Conservation (phyloP, 768 basidiomycete species). For the Coprinopsis cinerea region DNA sequence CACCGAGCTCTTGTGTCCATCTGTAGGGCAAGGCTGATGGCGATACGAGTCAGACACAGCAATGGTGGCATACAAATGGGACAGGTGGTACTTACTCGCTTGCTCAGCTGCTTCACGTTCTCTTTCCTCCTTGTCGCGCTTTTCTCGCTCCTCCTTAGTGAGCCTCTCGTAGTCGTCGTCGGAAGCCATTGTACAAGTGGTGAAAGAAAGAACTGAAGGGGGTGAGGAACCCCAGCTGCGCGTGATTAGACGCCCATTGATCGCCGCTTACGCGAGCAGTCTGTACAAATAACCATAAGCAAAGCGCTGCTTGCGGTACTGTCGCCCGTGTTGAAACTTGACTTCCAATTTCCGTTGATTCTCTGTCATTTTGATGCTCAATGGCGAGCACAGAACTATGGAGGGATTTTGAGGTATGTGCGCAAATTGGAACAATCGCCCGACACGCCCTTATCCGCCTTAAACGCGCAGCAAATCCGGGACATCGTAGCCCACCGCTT, state of each 20-base stretch:
- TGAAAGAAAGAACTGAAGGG: neutral
- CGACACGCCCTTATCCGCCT: conserved; percentile 12
- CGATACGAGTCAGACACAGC: conserved; percentile 14
- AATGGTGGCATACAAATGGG: neutral
- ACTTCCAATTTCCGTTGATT: neutral
- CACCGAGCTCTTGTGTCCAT: conserved; percentile 88
- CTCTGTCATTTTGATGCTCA: conserved; percentile 6
- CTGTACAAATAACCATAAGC: too few relatives aligned
- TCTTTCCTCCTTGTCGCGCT: conserved; percentile 60
- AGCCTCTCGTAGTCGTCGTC: conserved; percentile 63
- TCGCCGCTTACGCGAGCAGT: neutral
- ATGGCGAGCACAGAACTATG: conserved; percentile 65
- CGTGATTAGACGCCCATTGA: conserved; percentile 1
- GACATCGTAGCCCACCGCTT: conserved; percentile 61
- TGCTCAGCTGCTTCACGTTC: conserved; percentile 75
- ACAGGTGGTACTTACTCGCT: conserved; percentile 52
- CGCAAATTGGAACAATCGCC: conserved; percentile 11
- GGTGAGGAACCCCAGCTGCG: neutral
- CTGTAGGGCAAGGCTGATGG: conserved; percentile 75
- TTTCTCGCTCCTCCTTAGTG: conserved; percentile 68
- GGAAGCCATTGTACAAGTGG: conserved; percentile 1
- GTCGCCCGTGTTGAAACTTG: too few relatives aligned
- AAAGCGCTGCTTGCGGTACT: too few relatives aligned
- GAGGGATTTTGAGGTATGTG: conserved; percentile 68
- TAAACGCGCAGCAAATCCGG: conserved; percentile 49